These are phyloP conservation scores for Scalesia atractyloides DNA, from an alignment of 129 eudicot species.

Conservation along the genomic window DNA sequence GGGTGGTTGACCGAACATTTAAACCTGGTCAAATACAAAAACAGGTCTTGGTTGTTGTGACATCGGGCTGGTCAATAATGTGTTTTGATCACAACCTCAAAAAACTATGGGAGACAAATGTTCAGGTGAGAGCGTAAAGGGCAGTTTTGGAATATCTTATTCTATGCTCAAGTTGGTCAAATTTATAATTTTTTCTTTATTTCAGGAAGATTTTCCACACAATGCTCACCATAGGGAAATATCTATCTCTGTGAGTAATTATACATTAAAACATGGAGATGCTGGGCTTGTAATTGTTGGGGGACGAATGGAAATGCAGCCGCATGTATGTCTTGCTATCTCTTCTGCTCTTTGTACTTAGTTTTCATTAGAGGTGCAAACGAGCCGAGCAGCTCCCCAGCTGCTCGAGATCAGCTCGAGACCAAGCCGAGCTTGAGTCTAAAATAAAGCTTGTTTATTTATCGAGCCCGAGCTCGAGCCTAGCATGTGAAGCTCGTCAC, in stretches of 20 bases:
- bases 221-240: slow-evolving; percentile 94
- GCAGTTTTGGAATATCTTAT: slow-evolving; percentile 4
- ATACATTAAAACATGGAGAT: slow-evolving; percentile 92
- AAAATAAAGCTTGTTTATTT: no score
- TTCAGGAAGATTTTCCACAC: slow-evolving; percentile 92
- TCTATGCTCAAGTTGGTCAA: slow-evolving; percentile 16
- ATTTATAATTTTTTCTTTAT: background rate
- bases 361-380: no score
- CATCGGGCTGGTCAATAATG: slow-evolving; percentile 98
- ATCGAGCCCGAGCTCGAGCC: no score
- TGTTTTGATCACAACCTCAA: slow-evolving; percentile 96
- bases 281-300: slow-evolving; percentile 89
- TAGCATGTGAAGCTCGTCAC: no score
- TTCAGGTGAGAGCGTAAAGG: slow-evolving; percentile 58
- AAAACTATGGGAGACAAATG: slow-evolving; percentile 89
- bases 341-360: background rate
- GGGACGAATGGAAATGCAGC: slow-evolving; percentile 98
- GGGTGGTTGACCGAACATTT: slow-evolving; percentile 70
- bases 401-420: no score
- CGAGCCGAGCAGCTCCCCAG: no score
- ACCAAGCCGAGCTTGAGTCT: no score
- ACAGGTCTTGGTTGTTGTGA: slow-evolving; percentile 94
- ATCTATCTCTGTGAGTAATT: slow-evolving; percentile 79
- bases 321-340: slow-evolving; percentile 63
- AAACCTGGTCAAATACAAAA: slow-evolving; percentile 73